phyloP scores from a whole-genome alignment of 139 green algal genomes.

The Chlamydomonas sphaeroides region DNA sequence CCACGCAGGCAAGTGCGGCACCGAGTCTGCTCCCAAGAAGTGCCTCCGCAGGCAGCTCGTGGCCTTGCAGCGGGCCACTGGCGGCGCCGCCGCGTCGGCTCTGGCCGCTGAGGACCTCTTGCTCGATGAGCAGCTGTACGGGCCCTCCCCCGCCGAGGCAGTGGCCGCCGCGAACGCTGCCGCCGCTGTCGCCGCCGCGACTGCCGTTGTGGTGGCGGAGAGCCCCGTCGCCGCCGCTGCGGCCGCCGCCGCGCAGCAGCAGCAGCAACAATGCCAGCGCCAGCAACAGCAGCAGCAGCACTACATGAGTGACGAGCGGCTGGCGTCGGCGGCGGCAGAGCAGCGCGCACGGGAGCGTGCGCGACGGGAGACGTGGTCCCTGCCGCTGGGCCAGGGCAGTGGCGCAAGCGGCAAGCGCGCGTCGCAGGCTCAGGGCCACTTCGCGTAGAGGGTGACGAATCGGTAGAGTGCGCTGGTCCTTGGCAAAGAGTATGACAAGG shows the following conservation, averaged over 20 bases:
- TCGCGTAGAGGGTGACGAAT: no score
- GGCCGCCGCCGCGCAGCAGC: not conserved
- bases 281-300: not conserved
- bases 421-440: not conserved
- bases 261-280: no score
- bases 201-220: no score
- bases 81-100: no score
- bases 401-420: constrained; percentile 19
- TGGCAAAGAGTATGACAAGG: no score
- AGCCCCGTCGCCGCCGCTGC: no score
- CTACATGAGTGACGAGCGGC: not conserved
- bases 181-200: no score
- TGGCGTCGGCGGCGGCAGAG: constrained; percentile 14
- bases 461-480: no score
- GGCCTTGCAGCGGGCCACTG: constrained; percentile 21
- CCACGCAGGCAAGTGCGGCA: constrained; percentile 68
- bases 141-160: not conserved
- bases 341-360: constrained; percentile 25
- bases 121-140: not conserved
- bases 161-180: not conserved
- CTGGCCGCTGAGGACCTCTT: not conserved
- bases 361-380: constrained; percentile 33
- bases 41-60: constrained; percentile 61
- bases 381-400: constrained; percentile 36
- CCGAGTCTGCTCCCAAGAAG: constrained; percentile 61